Conservation (phyloP, 805 yeast species). For the Sugiyamaella mastotermitis region DNA sequence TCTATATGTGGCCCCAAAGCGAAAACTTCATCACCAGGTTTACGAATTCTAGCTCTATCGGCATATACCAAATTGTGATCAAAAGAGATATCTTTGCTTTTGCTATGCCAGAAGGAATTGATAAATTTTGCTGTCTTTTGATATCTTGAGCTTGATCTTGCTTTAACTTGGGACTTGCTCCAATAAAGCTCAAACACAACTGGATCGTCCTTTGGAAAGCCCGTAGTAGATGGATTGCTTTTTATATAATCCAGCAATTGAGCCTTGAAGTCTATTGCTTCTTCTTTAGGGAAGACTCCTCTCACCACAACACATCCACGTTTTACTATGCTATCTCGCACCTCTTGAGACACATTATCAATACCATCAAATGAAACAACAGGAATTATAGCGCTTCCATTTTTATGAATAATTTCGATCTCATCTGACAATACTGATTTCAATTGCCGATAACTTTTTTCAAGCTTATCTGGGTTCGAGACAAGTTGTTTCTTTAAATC, state of each 20-base stretch:
- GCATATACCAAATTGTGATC: conserved; percentile 35
- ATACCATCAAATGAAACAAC: conserved; percentile 9
- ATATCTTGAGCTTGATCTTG: conserved; percentile 36
- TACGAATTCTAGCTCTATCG: conserved; percentile 38
- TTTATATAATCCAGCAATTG: conserved; percentile 25
- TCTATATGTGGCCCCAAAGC: conserved; percentile 38
- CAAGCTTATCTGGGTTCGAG: conserved; percentile 3
- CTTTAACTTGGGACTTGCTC: conserved; percentile 35
- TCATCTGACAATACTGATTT: too few relatives aligned
- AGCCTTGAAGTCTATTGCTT: conserved; percentile 24
- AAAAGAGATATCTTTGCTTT: conserved; percentile 27
- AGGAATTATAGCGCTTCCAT: conserved; percentile 11
- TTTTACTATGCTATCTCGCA: conserved; percentile 10
- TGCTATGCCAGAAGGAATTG: conserved; percentile 28
- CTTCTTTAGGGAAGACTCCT: conserved; percentile 27
- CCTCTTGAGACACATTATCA: not conserved
- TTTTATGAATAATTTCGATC: conserved; percentile 4
- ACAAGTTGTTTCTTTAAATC: conserved; percentile 10
- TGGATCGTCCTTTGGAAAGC: conserved; percentile 23
- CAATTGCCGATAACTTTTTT: too few relatives aligned
- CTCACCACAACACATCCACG: conserved; percentile 31
- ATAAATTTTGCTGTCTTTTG: conserved; percentile 27
- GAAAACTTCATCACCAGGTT: conserved; percentile 31
- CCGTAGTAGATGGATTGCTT: conserved; percentile 27
- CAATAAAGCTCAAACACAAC: conserved; percentile 34